Evolutionary conservation across 78 protist species (phyloP), one percentile per base, ranked within the genome.

Genomic region (Chrysochromulina parva): DNA sequence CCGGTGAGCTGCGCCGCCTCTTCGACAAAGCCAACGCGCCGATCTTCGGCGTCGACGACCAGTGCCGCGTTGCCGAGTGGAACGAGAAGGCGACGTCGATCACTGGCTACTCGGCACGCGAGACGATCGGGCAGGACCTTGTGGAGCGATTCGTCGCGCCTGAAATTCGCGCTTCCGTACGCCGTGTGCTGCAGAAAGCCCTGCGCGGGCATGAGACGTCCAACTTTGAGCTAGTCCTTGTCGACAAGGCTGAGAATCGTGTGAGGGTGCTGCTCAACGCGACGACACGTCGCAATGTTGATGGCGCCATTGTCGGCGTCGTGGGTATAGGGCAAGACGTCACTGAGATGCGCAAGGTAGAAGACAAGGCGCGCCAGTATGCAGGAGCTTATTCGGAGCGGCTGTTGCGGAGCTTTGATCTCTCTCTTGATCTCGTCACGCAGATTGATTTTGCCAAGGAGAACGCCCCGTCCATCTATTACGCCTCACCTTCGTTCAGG

Each of bases 281-380:
- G 7, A 24, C 57, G 47, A 7, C 58, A 38, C 55, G 87, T 28
- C 87, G 52, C 22, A 38, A 81, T 17, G 14, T 38, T 13, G 47
- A 6, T 20, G 87, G 87, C 57, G 16, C 9, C 47, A 50, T 81
- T 19, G 52, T 81, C 11, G 87, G 87, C 14, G 52, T 81, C 19
- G n/a, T 81, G 26, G 87, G 87, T 19, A 28, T 81, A 11, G 87
- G 87, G 55, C 87, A 81, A 28, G 87, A 81, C 87, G 47, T 81
- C 57, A 81, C 87, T 54, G 53, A 54, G 54, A 9, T 74, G 17
- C 87, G 20, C 28, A 50, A 81, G 26, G 87, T 16, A 13, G 59
- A 19, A 81, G n/a, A 81, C 62, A 58, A 13, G 62, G 62, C 62
- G 62, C 7, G 24, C 13, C 62, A 58, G 62, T 58, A 58, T 13